phyloP scores from a whole-genome alignment of 2,329 filamentous ascomycete genomes.

The Fonsecaea pedrosoi region DNA sequence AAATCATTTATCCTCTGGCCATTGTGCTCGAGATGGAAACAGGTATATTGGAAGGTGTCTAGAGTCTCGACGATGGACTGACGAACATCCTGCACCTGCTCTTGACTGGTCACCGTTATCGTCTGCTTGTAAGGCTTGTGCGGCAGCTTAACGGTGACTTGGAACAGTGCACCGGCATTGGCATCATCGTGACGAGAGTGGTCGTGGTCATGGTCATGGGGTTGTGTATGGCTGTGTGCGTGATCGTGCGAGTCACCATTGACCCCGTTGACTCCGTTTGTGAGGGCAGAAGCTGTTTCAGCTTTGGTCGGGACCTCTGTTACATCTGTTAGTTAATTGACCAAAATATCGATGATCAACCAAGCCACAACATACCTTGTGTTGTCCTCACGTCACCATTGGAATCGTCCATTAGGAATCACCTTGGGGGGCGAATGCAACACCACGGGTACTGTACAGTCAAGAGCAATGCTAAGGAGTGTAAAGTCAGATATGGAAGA shows the following conservation, averaged over 20 bases:
- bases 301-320: slow-evolving; percentile 17
- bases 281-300: slow-evolving; percentile 20
- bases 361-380: slow-evolving; percentile 32
- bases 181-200: slow-evolving; percentile 37
- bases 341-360: background rate
- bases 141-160: slow-evolving; percentile 80
- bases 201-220: slow-evolving; percentile 36
- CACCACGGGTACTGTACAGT: slow-evolving; percentile 33
- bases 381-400: slow-evolving; percentile 40
- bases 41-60: slow-evolving; percentile 93
- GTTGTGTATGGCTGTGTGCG: slow-evolving; percentile 29
- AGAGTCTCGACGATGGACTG: slow-evolving; percentile 96
- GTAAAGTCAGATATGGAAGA: slow-evolving; percentile 7
- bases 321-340: slow-evolving; percentile 30
- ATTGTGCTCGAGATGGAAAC: slow-evolving; percentile 94
- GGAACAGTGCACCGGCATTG: slow-evolving; percentile 62
- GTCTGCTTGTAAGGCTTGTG: slow-evolving; percentile 79
- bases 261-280: slow-evolving; percentile 36
- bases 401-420: slow-evolving; percentile 35
- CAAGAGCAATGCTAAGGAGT: slow-evolving; percentile 16
- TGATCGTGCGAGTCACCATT: slow-evolving; percentile 30
- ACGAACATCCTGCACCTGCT: slow-evolving; percentile 95
- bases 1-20: slow-evolving; percentile 94
- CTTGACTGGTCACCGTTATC: slow-evolving; percentile 89
- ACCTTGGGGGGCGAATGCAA: slow-evolving; percentile 29